Base-by-base conservation (phyloP, 2,329 filamentous ascomycete species). In the Botrytis squamosa region DNA sequence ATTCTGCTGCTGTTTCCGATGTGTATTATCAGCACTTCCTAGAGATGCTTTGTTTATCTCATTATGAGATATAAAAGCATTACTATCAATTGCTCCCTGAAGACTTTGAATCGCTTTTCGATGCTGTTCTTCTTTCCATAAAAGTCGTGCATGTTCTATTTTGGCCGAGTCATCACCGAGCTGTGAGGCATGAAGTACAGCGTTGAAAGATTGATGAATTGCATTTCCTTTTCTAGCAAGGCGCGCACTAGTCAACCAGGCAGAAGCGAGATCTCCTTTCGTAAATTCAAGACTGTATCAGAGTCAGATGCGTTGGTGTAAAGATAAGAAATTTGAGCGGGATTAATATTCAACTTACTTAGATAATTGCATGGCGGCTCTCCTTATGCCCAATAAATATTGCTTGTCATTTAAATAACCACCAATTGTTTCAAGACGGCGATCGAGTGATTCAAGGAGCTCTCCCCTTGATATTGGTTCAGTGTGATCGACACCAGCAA, bases 111-210 rank as follows among this genome's bases (percentile, higher is more conserved):
- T 99, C 1, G 96, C 97, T 83, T 98, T 97, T 75, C 96, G 90
- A 81, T 95, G 94, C 79, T 98, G 92, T 0, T 94, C 93, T 81
- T 98, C 94, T 78, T 93, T 94, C 94, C 96, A 99, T 12, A 98
- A 85, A 44, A 99, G 86, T 75, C 95, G 91, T 2, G 96, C 94
- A 81, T 99, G 95, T 81, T 99, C 97, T 75, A 99, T 96, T 16
- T 93, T 95, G 18, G 95, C 94, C 3, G 93, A 93, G 74, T 92
- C 91, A 77, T 97, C 94, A 33, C 93, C 93, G 18, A 97, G 88
- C 75, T 92, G 89, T 36, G 93, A 92, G 18, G 97, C 96, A 82
- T 96, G 94, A 3, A 98, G 87, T 38, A 98, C 94, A 22, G 95
- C 94, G 81, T 97, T 96, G 84, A 98, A 97, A 0, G 96, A 97